A percentile compares a stretch with the other conserved stretches of the same genome.
Conservation (phyloP, 208 protist species). For the Trypanosoma avium region DNA sequence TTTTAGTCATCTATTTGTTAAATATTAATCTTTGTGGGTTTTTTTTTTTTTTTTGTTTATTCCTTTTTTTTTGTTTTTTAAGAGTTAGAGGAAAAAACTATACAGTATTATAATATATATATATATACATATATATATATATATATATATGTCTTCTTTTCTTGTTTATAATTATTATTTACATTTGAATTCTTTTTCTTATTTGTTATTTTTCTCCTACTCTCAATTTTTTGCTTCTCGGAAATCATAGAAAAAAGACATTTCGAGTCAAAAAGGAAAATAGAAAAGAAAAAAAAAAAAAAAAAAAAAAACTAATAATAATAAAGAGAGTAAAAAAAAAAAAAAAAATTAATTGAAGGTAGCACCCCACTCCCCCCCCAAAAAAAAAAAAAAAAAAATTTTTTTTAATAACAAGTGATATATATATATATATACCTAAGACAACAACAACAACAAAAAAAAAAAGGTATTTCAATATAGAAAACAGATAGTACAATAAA, state of each 20-base stretch:
- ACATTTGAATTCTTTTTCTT: not conserved
- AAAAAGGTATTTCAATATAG: not conserved
- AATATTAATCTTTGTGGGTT: no score
- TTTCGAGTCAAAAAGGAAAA: not conserved
- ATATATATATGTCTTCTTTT: not conserved
- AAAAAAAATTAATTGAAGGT: not conserved
- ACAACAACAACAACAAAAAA: conserved; percentile 11
- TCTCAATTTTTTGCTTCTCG: no score
- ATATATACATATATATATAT: no score
- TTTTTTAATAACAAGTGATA: not conserved
- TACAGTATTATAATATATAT: no score
- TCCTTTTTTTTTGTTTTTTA: no score
- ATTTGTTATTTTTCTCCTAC: not conserved
- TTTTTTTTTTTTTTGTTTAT: no score
- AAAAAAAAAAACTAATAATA: no score
- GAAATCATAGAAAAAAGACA: no score
- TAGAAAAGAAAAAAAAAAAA: not conserved
- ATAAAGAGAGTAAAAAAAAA: not conserved
- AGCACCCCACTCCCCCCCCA: not conserved
- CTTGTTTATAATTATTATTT: not conserved
- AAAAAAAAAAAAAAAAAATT: conserved; percentile 8
- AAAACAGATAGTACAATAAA: not conserved
- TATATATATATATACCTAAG: conserved; percentile 14
- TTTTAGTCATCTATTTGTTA: no score
- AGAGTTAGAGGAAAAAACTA: no score